These are phyloP conservation scores for Marasmius fiardii DNA, from an alignment of 1,284 basidiomycete genomes.

Conservation along the genomic window DNA sequence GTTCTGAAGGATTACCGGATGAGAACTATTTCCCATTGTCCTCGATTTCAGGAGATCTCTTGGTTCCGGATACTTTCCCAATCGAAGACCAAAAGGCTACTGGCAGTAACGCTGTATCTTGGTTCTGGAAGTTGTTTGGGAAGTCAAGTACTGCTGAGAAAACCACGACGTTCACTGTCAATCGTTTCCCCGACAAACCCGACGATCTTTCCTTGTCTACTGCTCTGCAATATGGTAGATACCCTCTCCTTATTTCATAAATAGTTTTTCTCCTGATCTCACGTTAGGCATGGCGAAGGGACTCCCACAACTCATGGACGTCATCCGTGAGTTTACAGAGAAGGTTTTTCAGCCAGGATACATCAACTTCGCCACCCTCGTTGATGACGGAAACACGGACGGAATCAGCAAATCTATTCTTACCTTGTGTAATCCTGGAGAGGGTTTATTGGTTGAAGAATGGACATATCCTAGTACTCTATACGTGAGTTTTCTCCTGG, in stretches of 20 bases:
- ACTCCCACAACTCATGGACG: constrained; percentile 44
- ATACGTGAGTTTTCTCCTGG: constrained; percentile 16
- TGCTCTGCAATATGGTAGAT: constrained; percentile 63
- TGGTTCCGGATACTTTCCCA: constrained; percentile 32
- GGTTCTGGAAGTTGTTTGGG: constrained; percentile 66
- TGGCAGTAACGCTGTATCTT: constrained; percentile 39
- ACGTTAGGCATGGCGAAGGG: constrained; percentile 49
- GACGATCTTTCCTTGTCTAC: constrained; percentile 61
- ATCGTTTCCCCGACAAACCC: constrained; percentile 50
- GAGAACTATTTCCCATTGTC: constrained; percentile 64
- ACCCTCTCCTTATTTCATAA: neutral
- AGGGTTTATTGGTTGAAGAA: constrained; percentile 68
- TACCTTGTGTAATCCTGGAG: constrained; percentile 70
- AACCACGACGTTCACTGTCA: constrained; percentile 52
- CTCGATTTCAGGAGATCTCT: constrained; percentile 45
- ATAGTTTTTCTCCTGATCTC: constrained; percentile 1
- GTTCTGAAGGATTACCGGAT: constrained; percentile 50
- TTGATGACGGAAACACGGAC: constrained; percentile 78
- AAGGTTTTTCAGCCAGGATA: constrained; percentile 71
- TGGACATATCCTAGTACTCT: constrained; percentile 67
- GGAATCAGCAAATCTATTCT: constrained; percentile 56
- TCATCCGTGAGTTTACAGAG: constrained; percentile 56
- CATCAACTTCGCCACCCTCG: constrained; percentile 58
- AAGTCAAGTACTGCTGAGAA: constrained; percentile 38
- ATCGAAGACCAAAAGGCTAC: constrained; percentile 23